A percentile compares a stretch with the other conserved stretches of the same genome.
Conservation (phyloP, 2,329 filamentous ascomycete genomes). For the Ophiostoma australiae region DNA sequence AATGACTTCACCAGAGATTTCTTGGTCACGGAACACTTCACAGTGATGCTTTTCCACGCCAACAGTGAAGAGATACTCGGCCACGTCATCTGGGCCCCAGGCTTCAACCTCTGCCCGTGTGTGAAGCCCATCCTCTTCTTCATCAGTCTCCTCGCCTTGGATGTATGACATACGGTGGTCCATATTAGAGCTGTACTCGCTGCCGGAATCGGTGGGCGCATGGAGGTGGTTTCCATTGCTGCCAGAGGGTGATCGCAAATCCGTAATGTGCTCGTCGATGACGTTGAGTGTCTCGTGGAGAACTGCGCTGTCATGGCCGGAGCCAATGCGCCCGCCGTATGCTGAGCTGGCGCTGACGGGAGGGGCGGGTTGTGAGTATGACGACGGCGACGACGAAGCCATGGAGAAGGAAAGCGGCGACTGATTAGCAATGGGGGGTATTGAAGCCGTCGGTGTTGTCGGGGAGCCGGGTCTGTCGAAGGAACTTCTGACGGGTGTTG, state of each 20-base stretch:
- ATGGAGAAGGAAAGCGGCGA: background rate
- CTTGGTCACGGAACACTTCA: slow-evolving; percentile 90
- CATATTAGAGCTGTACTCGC: slow-evolving; percentile 79
- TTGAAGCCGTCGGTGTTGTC: slow-evolving; percentile 22
- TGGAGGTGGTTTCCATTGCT: slow-evolving; percentile 49
- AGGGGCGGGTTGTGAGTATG: slow-evolving; percentile 27
- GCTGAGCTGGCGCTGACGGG: slow-evolving; percentile 33
- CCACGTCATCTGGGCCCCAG: slow-evolving; percentile 79
- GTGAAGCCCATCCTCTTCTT: slow-evolving; percentile 73
- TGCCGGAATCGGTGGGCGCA: slow-evolving; percentile 69
- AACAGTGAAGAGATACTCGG: slow-evolving; percentile 78
- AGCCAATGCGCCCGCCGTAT: slow-evolving; percentile 34
- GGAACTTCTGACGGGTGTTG: background rate
- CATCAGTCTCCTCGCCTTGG: slow-evolving; percentile 89
- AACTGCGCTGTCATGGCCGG: slow-evolving; percentile 63
- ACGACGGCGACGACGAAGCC: background rate
- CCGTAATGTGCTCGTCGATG: slow-evolving; percentile 94
- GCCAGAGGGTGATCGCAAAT: slow-evolving; percentile 57
- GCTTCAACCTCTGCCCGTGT: slow-evolving; percentile 65
- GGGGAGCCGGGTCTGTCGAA: slow-evolving; percentile 31
- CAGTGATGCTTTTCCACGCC: slow-evolving; percentile 88
- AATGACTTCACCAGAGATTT: slow-evolving; percentile 90
- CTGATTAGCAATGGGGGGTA: slow-evolving; percentile 31
- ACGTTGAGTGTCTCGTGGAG: slow-evolving; percentile 93
- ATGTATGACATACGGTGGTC: slow-evolving; percentile 82